Evolutionary conservation across 169 alveolate genomes (phyloP).

Genomic region (Ichthyophthirius multifiliis): DNA sequence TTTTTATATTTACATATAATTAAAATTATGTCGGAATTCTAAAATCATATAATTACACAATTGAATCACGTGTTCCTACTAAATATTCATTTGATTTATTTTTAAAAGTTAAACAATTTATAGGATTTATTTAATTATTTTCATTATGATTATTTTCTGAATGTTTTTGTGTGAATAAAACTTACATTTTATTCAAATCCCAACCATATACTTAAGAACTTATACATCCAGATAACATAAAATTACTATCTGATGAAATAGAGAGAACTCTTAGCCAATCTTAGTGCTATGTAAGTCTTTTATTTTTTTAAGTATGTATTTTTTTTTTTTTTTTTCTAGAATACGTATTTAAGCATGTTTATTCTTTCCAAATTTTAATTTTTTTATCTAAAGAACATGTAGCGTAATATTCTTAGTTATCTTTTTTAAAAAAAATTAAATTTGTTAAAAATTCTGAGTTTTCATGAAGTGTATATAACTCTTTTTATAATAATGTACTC

Average conservation of each 20-base stretch:
- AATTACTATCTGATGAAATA: background rate
- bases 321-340: background rate
- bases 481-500: background rate
- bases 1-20: background rate
- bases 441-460: background rate
- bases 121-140: background rate
- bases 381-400: background rate
- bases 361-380: background rate
- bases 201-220: background rate
- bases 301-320: background rate
- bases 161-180: background rate
- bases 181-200: background rate
- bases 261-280: constrained; percentile 5
- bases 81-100: background rate
- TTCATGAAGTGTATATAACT: no score
- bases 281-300: background rate
- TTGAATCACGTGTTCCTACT: background rate
- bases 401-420: background rate
- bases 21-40: background rate
- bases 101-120: background rate
- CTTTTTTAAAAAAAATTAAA: background rate
- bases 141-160: no score
- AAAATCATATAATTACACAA: background rate
- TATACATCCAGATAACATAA: background rate
- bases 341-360: background rate